A percentile compares a stretch with the other conserved stretches of the same genome.
These are phyloP conservation scores for Amphicarpaea edgeworthii DNA, from an alignment of 306 rosid genomes.

Conservation along the genomic window DNA sequence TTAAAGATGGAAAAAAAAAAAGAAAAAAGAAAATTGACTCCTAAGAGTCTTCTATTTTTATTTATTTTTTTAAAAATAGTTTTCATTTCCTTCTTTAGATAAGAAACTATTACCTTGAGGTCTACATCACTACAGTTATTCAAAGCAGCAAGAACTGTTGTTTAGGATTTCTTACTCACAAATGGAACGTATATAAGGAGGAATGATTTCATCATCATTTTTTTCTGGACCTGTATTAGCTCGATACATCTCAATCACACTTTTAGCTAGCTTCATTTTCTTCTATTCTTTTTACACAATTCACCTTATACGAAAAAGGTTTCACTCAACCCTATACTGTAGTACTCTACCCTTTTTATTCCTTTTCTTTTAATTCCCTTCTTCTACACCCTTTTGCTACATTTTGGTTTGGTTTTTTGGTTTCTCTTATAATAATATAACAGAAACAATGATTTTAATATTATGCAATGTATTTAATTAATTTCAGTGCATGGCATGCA, in stretches of 20 bases:
- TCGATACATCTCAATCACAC: constrained; percentile 29
- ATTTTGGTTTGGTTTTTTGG: too few relatives aligned
- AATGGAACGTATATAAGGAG: not conserved
- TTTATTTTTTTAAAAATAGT: too few relatives aligned
- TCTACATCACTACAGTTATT: constrained; percentile 10
- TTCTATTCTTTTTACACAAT: constrained; percentile 25
- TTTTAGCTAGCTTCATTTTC: constrained; percentile 5
- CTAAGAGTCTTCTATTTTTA: not conserved
- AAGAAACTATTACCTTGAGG: not conserved
- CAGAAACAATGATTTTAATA: not conserved
- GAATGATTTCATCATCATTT: constrained; percentile 18
- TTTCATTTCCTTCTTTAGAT: not conserved
- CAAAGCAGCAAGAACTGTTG: not conserved
- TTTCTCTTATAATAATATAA: constrained; percentile 6
- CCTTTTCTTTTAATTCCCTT: not conserved
- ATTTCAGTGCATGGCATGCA: not conserved
- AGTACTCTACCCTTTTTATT: constrained; percentile 4
- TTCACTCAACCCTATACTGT: constrained; percentile 11
- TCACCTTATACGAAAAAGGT: constrained; percentile 23
- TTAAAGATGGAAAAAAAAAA: constrained; percentile 1
- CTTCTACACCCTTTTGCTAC: not conserved
- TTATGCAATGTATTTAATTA: not conserved
- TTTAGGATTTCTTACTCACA: not conserved
- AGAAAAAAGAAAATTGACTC: not conserved
- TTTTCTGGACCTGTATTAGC: constrained; percentile 19